These are phyloP conservation scores for Talaromyces sp. DNA, from an alignment of 2,329 filamentous ascomycete species.

Conservation along the genomic window DNA sequence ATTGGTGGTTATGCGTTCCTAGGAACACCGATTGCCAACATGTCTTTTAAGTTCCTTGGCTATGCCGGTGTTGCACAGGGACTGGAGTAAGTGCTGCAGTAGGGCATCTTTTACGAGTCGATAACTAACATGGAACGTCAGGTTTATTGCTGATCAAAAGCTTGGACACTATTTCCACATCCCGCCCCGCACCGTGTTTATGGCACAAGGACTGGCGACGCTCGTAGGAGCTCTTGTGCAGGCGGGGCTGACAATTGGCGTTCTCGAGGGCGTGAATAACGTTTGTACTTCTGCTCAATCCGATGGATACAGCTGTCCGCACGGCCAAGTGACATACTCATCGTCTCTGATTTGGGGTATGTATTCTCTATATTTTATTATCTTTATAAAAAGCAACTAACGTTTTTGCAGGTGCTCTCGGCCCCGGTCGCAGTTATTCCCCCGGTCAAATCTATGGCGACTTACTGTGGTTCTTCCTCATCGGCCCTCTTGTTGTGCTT, in stretches of 20 bases:
- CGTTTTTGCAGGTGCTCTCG: conserved; percentile 48
- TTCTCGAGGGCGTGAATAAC: conserved; percentile 41
- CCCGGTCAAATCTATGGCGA: conserved; percentile 56
- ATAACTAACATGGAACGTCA: conserved; percentile 29
- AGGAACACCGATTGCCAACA: conserved; percentile 44
- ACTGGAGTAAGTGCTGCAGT: conserved; percentile 33
- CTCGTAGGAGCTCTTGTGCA: conserved; percentile 46
- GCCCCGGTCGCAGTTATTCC: conserved; percentile 63
- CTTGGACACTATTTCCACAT: conserved; percentile 48
- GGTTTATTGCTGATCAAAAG: conserved; percentile 63
- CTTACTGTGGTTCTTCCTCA: conserved; percentile 66
- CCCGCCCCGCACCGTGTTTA: conserved; percentile 47
- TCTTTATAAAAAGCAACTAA: background rate
- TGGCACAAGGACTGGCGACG: conserved; percentile 47
- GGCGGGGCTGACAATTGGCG: conserved; percentile 46
- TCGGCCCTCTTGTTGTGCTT: conserved; percentile 58
- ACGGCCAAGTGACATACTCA: conserved; percentile 58
- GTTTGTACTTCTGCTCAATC: conserved; percentile 53
- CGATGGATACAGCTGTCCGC: conserved; percentile 56
- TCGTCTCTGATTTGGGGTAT: conserved; percentile 65
- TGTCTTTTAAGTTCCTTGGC: conserved; percentile 68
- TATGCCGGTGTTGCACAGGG: conserved; percentile 63
- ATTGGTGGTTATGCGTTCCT: conserved; percentile 46
- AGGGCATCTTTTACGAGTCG: background rate
- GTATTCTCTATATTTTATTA: background rate